These are phyloP conservation scores for Choanephora cucurbitarum DNA, from an alignment of 371 early-diverging fungal genomes.

Conservation along the genomic window DNA sequence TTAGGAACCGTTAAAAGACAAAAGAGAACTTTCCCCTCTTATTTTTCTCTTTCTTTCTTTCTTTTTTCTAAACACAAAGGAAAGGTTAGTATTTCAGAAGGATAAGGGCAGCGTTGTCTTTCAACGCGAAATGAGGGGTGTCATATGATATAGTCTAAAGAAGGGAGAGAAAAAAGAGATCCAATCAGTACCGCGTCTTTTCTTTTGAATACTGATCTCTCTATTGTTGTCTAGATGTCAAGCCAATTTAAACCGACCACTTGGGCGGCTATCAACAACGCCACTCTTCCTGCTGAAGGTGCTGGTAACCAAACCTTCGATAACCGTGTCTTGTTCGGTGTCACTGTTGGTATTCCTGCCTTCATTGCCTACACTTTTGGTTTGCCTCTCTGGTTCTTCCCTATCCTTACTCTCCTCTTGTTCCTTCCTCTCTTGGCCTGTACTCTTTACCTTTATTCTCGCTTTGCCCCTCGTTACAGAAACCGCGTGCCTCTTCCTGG, in stretches of 20 bases:
- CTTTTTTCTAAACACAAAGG: neutral
- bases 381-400: conserved; percentile 58
- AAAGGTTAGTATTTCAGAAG: neutral
- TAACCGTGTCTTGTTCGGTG: conserved; percentile 58
- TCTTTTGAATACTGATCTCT: too few species aligned
- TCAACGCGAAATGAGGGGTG: too few species aligned
- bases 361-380: conserved; percentile 61
- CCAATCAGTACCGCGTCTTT: neutral
- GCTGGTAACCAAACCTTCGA: conserved; percentile 78
- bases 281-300: conserved; percentile 73
- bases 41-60: neutral
- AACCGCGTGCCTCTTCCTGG: conserved; percentile 78
- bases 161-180: too few species aligned
- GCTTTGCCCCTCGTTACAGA: conserved; percentile 67
- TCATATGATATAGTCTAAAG: too few species aligned
- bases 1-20: too few species aligned
- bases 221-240: conserved; percentile 21
- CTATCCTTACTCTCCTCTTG: conserved; percentile 60
- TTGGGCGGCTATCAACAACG: conserved; percentile 60
- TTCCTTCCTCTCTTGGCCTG: conserved; percentile 73
- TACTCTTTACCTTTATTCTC: conserved; percentile 64
- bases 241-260: conserved; percentile 52
- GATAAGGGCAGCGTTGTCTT: too few species aligned
- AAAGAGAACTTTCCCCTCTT: neutral
- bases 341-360: conserved; percentile 63